Conservation (phyloP, 192 early-diverging fungal species). For the Diversispora epigaea region DNA sequence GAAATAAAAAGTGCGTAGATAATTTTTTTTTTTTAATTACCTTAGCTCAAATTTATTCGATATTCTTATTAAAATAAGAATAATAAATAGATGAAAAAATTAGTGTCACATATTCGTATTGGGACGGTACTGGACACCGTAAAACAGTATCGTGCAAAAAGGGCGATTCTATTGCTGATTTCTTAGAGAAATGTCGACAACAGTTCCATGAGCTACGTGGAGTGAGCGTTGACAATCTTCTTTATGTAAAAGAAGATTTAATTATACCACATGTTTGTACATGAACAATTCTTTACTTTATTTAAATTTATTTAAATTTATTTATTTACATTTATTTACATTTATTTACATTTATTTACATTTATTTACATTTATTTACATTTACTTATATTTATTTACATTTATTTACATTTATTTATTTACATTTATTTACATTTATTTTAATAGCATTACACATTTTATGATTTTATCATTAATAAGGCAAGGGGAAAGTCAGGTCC, state of each 20-base stretch:
- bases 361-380: background rate
- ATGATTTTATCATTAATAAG: conserved; percentile 95
- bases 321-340: no score
- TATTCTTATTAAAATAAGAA: background rate
- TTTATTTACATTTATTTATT: no score
- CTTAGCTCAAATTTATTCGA: background rate
- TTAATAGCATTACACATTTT: conserved; percentile 74
- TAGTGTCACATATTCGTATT: conserved; percentile 87
- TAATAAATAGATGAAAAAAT: conserved; percentile 65
- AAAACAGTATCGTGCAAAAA: conserved; percentile 69
- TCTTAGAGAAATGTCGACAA: conserved; percentile 77
- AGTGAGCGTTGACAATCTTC: conserved; percentile 78
- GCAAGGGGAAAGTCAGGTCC: conserved; percentile 95
- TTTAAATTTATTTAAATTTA: no score
- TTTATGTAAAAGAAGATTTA: conserved; percentile 94
- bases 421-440: background rate
- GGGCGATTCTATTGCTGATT: conserved; percentile 84
- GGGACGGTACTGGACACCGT: conserved; percentile 96
- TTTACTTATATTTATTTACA: no score
- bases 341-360: no score
- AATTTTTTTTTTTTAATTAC: background rate
- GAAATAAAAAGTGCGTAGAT: conserved; percentile 65
- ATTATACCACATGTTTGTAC: conserved; percentile 86
- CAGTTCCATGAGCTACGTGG: conserved; percentile 83
- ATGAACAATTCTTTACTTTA: background rate